Base-by-base conservation (phyloP, 495 filamentous ascomycete species). In the Aspergillus conjunctus region DNA sequence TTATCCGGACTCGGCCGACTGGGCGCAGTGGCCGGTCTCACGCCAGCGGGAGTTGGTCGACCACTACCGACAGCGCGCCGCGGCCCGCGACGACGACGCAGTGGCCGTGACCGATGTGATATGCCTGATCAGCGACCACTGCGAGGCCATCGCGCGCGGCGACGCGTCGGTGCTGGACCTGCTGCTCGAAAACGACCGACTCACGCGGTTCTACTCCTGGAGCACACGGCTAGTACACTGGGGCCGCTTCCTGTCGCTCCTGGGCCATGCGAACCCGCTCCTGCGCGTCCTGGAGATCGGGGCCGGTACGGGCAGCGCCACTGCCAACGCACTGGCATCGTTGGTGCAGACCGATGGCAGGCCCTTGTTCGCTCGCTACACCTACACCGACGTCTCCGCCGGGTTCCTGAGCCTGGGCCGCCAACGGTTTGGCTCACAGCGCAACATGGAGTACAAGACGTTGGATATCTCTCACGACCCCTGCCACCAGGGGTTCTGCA, bases 361-460 rank as follows among this genome's bases (percentile, higher is more conserved):
- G n/a, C n/a, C n/a, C n/a, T n/a, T n/a, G n/a, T n/a, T n/a, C n/a
- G n/a, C n/a, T n/a, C n/a, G n/a, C n/a, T n/a, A n/a, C n/a, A n/a
- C n/a, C n/a, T n/a, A n/a, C n/a, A 71, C 73, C 9, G 74, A 77
- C 41, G 62, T 73, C 22, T 80, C 77, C 1, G 52, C 72, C 4
- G 80, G 73, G 4, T 85, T 83, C 64, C 79, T 86, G 66, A n/a
- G n/a, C n/a, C n/a, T 70, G 67, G 9, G 60, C 66, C 11, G 83
- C 81, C 0, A 58, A 66, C 66, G 72, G n/a, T 79, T 85, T 41
- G 60, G 62, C 39, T 50, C 72, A 0, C 67, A 61, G 5, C 60
- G 58, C 0, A 69, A 71, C 34, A 78, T 86, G 57, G 66, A 77
- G 0, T 85, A 72, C 52, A 64, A 66, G 33, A 60, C 66, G 6